A percentile compares a stretch with the other conserved stretches of the same genome.
phyloP scores from a whole-genome alignment of 2,329 filamentous ascomycete species.

The Colletotrichum sp. region DNA sequence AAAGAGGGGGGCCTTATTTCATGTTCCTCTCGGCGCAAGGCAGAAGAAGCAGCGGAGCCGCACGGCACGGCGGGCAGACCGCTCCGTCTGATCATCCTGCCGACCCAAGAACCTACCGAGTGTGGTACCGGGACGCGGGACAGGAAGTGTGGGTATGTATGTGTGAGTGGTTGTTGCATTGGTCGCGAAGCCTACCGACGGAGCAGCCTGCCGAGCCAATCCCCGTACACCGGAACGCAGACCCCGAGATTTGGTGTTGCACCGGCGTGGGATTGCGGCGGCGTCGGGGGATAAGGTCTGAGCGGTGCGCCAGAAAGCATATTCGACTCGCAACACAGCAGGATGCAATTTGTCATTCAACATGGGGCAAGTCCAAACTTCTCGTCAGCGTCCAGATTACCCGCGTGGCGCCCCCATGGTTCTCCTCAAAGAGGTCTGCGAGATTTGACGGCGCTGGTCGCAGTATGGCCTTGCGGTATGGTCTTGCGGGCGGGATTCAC shows the following conservation, averaged over 20 bases:
- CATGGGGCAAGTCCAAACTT: neutral
- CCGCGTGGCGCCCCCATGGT: neutral
- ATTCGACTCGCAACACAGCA: neutral
- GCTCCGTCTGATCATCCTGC: neutral
- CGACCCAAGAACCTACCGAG: neutral
- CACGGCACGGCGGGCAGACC: neutral
- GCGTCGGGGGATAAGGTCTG: neutral
- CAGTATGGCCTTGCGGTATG: neutral
- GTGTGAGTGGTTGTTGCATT: neutral
- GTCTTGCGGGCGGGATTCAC: neutral
- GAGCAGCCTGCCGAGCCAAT: neutral
- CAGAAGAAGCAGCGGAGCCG: neutral
- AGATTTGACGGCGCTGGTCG: neutral
- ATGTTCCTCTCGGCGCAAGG: neutral
- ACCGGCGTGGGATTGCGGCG: neutral
- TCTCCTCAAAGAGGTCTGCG: neutral
- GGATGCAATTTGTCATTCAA: neutral
- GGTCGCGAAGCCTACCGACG: neutral
- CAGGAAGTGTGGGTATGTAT: neutral
- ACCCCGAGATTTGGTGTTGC: neutral
- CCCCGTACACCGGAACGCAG: neutral
- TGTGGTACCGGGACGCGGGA: neutral
- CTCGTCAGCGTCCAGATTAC: neutral
- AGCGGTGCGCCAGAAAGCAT: neutral
- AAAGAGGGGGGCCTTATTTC: neutral